These are phyloP conservation scores for Scheffersomyces coipomensis DNA, from an alignment of 805 yeast genomes.

Conservation along the genomic window DNA sequence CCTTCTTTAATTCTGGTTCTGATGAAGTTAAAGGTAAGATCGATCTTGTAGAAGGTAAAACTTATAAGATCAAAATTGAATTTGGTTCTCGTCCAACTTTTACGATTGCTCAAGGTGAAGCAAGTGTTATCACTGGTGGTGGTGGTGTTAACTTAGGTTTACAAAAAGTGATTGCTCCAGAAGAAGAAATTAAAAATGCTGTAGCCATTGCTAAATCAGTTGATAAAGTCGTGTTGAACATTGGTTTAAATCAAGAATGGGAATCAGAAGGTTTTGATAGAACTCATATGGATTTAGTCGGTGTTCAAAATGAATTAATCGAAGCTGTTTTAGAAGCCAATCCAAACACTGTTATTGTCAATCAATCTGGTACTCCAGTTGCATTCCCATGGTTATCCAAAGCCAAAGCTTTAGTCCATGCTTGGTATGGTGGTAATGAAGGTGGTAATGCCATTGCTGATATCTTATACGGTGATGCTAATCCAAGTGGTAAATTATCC, in stretches of 20 bases:
- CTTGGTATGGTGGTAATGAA: slow-evolving; percentile 38
- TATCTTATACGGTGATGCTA: slow-evolving; percentile 29
- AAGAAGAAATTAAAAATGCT: slow-evolving; percentile 24
- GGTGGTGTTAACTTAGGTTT: slow-evolving; percentile 23
- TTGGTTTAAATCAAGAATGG: slow-evolving; percentile 28
- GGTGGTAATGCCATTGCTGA: slow-evolving; percentile 31
- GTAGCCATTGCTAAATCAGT: slow-evolving; percentile 21
- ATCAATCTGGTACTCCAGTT: slow-evolving; percentile 34
- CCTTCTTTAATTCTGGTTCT: slow-evolving; percentile 51
- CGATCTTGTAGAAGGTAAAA: slow-evolving; percentile 40
- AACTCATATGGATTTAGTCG: slow-evolving; percentile 26
- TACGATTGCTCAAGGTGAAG: slow-evolving; percentile 15
- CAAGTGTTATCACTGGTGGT: slow-evolving; percentile 19
- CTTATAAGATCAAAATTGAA: slow-evolving; percentile 45
- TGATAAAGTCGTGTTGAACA: slow-evolving; percentile 27
- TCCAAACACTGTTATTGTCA: slow-evolving; percentile 28
- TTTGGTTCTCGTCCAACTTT: slow-evolving; percentile 36
- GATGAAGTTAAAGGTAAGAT: slow-evolving; percentile 43
- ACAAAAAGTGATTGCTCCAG: slow-evolving; percentile 18
- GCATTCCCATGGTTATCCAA: slow-evolving; percentile 27
- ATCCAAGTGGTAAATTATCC: slow-evolving; percentile 29
- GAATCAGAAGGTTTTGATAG: slow-evolving; percentile 32
- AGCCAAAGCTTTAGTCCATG: slow-evolving; percentile 25
- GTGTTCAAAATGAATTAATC: slow-evolving; percentile 23
- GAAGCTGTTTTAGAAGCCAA: slow-evolving; percentile 24